Evolutionary conservation across 352 stramenopile genomes (phyloP).

Genomic region (Globisporangium sylvaticum): DNA sequence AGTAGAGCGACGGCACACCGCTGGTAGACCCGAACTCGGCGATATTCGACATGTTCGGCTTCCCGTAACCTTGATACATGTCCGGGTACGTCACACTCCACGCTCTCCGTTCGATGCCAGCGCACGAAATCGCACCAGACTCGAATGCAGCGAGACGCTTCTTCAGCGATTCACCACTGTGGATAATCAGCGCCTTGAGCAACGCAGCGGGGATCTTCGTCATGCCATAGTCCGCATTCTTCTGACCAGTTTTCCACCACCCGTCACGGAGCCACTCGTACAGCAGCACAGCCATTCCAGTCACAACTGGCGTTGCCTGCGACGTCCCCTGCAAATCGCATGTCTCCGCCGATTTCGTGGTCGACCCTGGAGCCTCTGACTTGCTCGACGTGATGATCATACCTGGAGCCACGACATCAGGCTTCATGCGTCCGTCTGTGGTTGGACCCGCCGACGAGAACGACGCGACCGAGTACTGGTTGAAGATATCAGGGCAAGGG

Average conservation of each 20-base stretch:
- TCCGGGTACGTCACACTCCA: slow-evolving; percentile 55
- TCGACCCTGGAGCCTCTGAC: slow-evolving; percentile 51
- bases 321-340: slow-evolving; percentile 78
- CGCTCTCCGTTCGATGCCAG: slow-evolving; percentile 26
- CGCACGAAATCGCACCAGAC: slow-evolving; percentile 48
- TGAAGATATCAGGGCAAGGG: slow-evolving; percentile 59
- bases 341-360: slow-evolving; percentile 43
- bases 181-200: slow-evolving; percentile 79
- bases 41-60: slow-evolving; percentile 79
- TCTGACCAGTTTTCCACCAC: slow-evolving; percentile 67
- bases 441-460: slow-evolving; percentile 85
- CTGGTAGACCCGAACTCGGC: slow-evolving; percentile 38
- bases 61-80: slow-evolving; percentile 77
- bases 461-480: slow-evolving; percentile 68
- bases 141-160: slow-evolving; percentile 39
- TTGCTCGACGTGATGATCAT: slow-evolving; percentile 77
- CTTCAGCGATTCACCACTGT: slow-evolving; percentile 59
- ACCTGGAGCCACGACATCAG: slow-evolving; percentile 82
- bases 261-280: slow-evolving; percentile 78
- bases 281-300: slow-evolving; percentile 65
- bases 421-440: slow-evolving; percentile 80
- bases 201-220: slow-evolving; percentile 57
- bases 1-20: slow-evolving; percentile 46
- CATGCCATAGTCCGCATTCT: slow-evolving; percentile 55
- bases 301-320: slow-evolving; percentile 72